Percentiles rank a stretch among this genome's conserved stretches.
These are phyloP conservation scores for Pythium dissimile DNA, from an alignment of 352 stramenopile species.

Conservation along the genomic window DNA sequence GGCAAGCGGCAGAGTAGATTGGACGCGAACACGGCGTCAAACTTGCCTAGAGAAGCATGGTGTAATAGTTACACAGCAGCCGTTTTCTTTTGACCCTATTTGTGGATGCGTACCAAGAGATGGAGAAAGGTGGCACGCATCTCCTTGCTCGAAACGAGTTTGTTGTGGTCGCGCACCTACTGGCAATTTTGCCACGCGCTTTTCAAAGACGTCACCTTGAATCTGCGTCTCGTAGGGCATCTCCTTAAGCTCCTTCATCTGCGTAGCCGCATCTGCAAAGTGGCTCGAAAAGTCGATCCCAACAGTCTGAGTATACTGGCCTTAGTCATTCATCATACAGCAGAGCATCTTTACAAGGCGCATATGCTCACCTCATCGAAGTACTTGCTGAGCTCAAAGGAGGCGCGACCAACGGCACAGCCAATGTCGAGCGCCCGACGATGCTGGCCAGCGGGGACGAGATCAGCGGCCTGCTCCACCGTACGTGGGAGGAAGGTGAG, in stretches of 20 bases:
- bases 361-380: slow-evolving; percentile 80
- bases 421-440: slow-evolving; percentile 92
- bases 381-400: slow-evolving; percentile 91
- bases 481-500: slow-evolving; percentile 86
- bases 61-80: too few species aligned
- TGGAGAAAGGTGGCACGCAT: slow-evolving; percentile 88
- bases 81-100: too few species aligned
- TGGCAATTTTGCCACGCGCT: slow-evolving; percentile 61
- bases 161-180: slow-evolving; percentile 41
- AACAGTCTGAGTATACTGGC: slow-evolving; percentile 47
- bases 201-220: slow-evolving; percentile 80
- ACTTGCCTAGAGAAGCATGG: slow-evolving; percentile 62
- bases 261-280: slow-evolving; percentile 85
- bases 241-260: slow-evolving; percentile 79
- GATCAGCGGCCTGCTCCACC: slow-evolving; percentile 59
- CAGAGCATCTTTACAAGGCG: not conserved
- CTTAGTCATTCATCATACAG: not conserved
- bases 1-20: slow-evolving; percentile 96
- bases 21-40: slow-evolving; percentile 94
- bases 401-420: slow-evolving; percentile 91
- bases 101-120: slow-evolving; percentile 47
- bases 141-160: slow-evolving; percentile 88
- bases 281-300: slow-evolving; percentile 93
- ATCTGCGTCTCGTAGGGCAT: slow-evolving; percentile 87
- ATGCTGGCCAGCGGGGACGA: slow-evolving; percentile 48